Evolutionary conservation across 202 grass and related monocot species (phyloP).

Genomic region (Zizania palustris): DNA sequence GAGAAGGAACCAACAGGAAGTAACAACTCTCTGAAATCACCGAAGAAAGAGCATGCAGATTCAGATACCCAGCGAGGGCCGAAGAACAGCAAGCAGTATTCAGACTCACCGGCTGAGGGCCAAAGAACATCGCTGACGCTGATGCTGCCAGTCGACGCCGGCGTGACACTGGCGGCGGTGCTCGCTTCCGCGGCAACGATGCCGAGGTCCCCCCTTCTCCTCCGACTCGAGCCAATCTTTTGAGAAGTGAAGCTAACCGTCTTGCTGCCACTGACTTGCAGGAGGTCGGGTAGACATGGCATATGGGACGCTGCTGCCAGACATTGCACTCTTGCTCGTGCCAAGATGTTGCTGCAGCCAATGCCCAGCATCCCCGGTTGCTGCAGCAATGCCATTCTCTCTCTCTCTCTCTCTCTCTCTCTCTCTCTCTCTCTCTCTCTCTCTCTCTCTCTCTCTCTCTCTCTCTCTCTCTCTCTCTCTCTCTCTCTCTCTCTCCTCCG

Average conservation of each 20-base stretch:
- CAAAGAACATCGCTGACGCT: constrained; percentile 80
- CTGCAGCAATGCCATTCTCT: constrained; percentile 41
- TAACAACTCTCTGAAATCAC: background rate
- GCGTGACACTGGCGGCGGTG: constrained; percentile 29
- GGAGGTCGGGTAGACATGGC: constrained; percentile 27
- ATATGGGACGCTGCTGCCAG: constrained; percentile 45
- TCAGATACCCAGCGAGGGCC: background rate
- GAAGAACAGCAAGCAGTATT: background rate
- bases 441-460: constrained; percentile 35
- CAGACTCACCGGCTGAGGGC: constrained; percentile 75
- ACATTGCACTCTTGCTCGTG: constrained; percentile 33
- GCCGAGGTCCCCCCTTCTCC: constrained; percentile 4
- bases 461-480: constrained; percentile 33
- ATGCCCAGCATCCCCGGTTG: constrained; percentile 51
- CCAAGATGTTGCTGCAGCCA: constrained; percentile 47
- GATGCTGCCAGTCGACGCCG: constrained; percentile 37
- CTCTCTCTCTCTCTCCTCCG: constrained; percentile 1
- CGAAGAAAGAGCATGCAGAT: background rate
- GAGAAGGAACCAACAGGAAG: background rate
- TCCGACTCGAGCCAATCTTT: constrained; percentile 3
- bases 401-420: constrained; percentile 32
- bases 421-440: constrained; percentile 6
- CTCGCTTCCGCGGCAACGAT: constrained; percentile 34
- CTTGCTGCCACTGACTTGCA: constrained; percentile 37
- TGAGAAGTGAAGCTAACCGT: background rate